Base-by-base conservation (phyloP, 2,329 filamentous ascomycete species). In the Fusarium musae region DNA sequence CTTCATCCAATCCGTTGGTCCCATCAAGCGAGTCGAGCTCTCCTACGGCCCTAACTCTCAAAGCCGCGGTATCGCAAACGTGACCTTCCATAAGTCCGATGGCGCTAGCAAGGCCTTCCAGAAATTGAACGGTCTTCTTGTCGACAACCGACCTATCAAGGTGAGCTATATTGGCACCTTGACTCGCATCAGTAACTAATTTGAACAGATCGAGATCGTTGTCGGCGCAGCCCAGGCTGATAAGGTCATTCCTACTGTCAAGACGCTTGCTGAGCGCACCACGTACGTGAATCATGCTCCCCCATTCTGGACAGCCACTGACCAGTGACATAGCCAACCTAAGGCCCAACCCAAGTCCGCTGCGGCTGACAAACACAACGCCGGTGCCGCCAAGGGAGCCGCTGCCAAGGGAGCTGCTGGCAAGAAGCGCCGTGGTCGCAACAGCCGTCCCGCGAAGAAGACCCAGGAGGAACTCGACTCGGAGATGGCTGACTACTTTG, bases 401-500 rank as follows among this genome's bases (percentile, higher is more conserved):
- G 84, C 81, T 53, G 83, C 84, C 53, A 85, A 85, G 61, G 86
- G 62, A 44, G 53, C 84, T 71, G 85, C 83, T 49, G 85, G 84
- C 77, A 88, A 88, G 83, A 88, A 87, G 81, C 86, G 87, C 46
- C 91, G 72, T 61, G 76, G 50, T 49, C 75, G 91, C 76, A 92
- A 86, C 79, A 86, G 88, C 74, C 90, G 92, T 78, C 87, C 92
- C 75, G 85, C 91, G 79, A 87, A 97, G 86, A 98, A 98, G 93
- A 97, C 95, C 0, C 91, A 93, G 3, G 96, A 97, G 81, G 95
- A 99, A 85, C 91, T 99, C 32, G 96, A 99, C 82, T 95, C 94
- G 9, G 96, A 99, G 83, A 99, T 99, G 96, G 92, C 91, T 26
- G 96, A 98, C 83, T 99, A 99, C 86, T 98, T 97, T 81, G 90